Conservation (phyloP, 768 basidiomycete species). For the Rhizopogon vinicolor region DNA sequence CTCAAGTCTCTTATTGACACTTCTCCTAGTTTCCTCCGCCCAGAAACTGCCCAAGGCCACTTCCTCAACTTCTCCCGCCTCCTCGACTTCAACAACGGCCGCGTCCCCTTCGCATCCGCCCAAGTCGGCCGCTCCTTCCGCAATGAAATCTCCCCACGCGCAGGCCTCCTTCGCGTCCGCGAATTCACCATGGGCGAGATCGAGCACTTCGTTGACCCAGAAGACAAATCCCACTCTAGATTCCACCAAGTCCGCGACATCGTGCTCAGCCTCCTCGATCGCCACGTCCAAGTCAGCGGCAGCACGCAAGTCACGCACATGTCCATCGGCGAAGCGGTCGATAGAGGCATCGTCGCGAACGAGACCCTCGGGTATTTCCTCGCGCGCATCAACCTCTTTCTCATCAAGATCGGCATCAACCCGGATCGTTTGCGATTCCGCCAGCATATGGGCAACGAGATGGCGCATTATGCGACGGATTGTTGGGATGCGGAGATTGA, state of each 20-base stretch:
- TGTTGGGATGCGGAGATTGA: constrained; percentile 99
- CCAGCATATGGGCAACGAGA: constrained; percentile 98
- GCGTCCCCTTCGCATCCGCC: constrained; percentile 94
- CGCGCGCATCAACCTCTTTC: constrained; percentile 86
- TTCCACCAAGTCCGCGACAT: constrained; percentile 80
- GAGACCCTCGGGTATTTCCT: constrained; percentile 98
- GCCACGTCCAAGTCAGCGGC: constrained; percentile 78
- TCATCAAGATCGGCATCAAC: constrained; percentile 88
- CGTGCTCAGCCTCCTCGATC: constrained; percentile 72
- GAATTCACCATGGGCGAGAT: constrained; percentile 99
- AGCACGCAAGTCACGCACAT: constrained; percentile 58
- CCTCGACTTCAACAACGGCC: constrained; percentile 97
- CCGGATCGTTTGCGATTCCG: constrained; percentile 82
- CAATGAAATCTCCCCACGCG: constrained; percentile 97
- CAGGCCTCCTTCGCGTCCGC: constrained; percentile 92
- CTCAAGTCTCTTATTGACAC: neutral
- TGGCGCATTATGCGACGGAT: constrained; percentile 99
- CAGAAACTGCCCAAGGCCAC: constrained; percentile 97
- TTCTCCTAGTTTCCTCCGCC: constrained; percentile 77
- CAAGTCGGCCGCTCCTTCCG: constrained; percentile 96
- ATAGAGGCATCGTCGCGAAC: constrained; percentile 84
- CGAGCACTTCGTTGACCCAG: constrained; percentile 97
- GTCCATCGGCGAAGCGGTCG: constrained; percentile 86
- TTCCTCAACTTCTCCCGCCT: constrained; percentile 98
- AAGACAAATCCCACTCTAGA: constrained; percentile 81